Base-by-base conservation (phyloP, 2,329 filamentous ascomycete species). In the Trichoderma sp. region DNA sequence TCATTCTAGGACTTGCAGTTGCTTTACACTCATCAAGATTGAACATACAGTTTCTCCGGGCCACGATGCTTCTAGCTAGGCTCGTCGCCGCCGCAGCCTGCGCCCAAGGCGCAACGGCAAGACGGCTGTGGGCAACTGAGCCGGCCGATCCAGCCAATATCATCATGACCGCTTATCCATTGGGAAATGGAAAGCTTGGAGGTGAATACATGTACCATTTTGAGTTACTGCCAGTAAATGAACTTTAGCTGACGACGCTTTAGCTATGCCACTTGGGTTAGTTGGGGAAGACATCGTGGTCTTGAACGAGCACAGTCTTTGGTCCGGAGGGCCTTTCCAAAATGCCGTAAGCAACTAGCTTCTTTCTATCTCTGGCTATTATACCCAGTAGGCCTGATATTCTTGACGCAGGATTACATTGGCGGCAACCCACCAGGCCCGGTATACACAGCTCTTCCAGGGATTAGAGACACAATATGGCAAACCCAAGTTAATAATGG, bases 321-420 rank as follows among this genome's bases (percentile, higher is more conserved):
- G 72, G 72, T 69, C 70, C 34, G 72, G 72, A 60, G 72, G 72
- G 1, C 72, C 72, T 18, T 73, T 73, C 43, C 54, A 71, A 46
- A 67, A 55, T 32, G 34, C 51, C 13, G 70, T 73, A 69, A 34
- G 68, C 28, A 21, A 21, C n/a, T 21, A 3, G 8, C 39, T 8
- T 32, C 10, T 30, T 21, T 32, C 18, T 37, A 32, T 10, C 14
- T 8, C 4, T 13, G n/a, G 5, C 10, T 3, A 51, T 28, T 24
- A 14, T 16, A 11, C 6, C 37, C 26, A 14, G n/a, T 18, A 13
- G 49, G 3, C 10, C 26, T 39, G n/a, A 18, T 26, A 69, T 21
- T 59, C 51, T 37, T 59, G 34, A 5, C 5, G 18, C n/a, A 73
- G 71, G 55, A 70, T 11, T 73, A 73, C 67, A 66, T 43, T 21